Percentiles rank a stretch among this genome's conserved stretches.
phyloP scores from a whole-genome alignment of 441 rosid genomes.

The Gossypium lobatum region DNA sequence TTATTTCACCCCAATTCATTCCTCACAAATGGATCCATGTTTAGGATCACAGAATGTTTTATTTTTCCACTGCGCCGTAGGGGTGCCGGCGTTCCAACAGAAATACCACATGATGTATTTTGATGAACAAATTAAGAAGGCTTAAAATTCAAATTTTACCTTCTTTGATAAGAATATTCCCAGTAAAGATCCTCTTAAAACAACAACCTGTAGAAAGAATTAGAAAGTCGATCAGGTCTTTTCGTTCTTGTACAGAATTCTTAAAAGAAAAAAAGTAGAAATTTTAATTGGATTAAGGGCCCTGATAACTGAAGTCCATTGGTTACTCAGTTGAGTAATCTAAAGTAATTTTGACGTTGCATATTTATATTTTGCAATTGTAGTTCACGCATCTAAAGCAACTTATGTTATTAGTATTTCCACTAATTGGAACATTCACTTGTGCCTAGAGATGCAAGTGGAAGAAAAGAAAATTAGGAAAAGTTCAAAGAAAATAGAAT shows the following conservation, averaged over 20 bases:
- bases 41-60: too few species aligned
- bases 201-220: constrained; percentile 56
- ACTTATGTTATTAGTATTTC: too few species aligned
- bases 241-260: not conserved
- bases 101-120: not conserved
- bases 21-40: too few species aligned
- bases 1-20: too few species aligned
- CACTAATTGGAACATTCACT: not conserved
- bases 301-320: not conserved
- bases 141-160: constrained; percentile 35
- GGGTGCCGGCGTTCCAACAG: not conserved
- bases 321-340: not conserved
- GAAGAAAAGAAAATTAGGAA: too few species aligned
- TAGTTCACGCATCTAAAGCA: constrained; percentile 16
- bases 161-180: constrained; percentile 89
- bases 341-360: not conserved
- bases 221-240: not conserved
- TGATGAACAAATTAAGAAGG: not conserved
- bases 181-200: constrained; percentile 81
- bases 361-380: not conserved
- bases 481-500: too few species aligned
- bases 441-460: not conserved
- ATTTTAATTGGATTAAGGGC: not conserved
- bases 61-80: too few species aligned
- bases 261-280: not conserved